A percentile compares a stretch with the other conserved stretches of the same genome.
Conservation (phyloP, 108 stramenopile genomes). For the Pelagomonas calceolata region DNA sequence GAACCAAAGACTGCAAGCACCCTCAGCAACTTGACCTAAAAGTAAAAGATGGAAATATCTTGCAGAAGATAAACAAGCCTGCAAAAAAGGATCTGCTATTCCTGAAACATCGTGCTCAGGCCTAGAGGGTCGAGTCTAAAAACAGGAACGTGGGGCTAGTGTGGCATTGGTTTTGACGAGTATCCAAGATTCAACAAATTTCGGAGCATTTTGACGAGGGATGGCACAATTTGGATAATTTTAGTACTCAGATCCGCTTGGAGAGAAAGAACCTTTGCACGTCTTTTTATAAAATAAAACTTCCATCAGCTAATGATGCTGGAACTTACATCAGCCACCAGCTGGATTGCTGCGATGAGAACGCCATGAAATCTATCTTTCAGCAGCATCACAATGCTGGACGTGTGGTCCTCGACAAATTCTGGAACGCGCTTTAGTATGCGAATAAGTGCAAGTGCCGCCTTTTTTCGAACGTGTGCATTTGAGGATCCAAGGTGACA, state of each 20-base stretch:
- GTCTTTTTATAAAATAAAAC: constrained; percentile 2
- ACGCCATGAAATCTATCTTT: constrained; percentile 96
- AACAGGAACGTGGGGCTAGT: no score
- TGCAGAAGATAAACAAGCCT: constrained; percentile 19
- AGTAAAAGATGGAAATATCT: no score
- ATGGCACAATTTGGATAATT: constrained; percentile 58
- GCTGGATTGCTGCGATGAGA: constrained; percentile 79
- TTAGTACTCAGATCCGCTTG: constrained; percentile 6
- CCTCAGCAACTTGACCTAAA: constrained; percentile 64
- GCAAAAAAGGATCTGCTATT: constrained; percentile 87
- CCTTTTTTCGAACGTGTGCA: constrained; percentile 91
- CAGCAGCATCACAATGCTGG: constrained; percentile 65
- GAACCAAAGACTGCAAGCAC: constrained; percentile 79
- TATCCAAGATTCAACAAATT: constrained; percentile 81
- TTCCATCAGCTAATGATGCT: background rate
- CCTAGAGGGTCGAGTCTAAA: no score
- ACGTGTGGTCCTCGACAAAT: constrained; percentile 90
- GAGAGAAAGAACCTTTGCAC: constrained; percentile 55
- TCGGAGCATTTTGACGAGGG: constrained; percentile 75
- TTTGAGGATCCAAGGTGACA: constrained; percentile 29
- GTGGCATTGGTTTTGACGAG: no score
- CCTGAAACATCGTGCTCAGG: constrained; percentile 91
- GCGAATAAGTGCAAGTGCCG: constrained; percentile 82
- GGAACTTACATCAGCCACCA: constrained; percentile 43
- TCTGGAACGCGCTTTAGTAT: constrained; percentile 60